phyloP scores from a whole-genome alignment of 192 early-diverging fungal genomes.

The Umbelopsis sp. region DNA sequence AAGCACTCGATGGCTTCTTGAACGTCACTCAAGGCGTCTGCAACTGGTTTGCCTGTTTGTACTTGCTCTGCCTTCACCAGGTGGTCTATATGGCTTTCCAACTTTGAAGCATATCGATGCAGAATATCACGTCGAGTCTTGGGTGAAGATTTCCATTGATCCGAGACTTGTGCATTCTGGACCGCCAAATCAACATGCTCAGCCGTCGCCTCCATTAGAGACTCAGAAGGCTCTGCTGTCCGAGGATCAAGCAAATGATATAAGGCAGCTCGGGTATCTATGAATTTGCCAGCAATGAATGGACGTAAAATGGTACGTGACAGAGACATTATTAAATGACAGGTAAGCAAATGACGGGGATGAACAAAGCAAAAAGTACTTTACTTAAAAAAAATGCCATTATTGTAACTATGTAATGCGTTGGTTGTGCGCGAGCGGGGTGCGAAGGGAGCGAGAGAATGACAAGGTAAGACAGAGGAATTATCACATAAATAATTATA shows the following conservation, averaged over 20 bases:
- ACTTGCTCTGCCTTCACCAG: conserved; percentile 50
- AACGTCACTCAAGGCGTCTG: conserved; percentile 49
- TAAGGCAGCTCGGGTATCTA: neutral
- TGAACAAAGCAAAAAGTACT: neutral
- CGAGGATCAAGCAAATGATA: conserved; percentile 17
- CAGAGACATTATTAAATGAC: neutral
- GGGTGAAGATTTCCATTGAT: conserved; percentile 3
- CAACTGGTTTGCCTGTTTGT: conserved; percentile 55
- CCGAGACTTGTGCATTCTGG: neutral
- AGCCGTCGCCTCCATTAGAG: conserved; percentile 12
- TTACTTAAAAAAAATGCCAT: neutral
- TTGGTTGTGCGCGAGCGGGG: neutral
- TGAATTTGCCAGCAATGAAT: conserved; percentile 6
- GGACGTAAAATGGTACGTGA: neutral
- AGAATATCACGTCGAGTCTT: conserved; percentile 45
- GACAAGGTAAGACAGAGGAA: no score
- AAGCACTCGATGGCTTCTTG: conserved; percentile 61
- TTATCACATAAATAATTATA: neutral
- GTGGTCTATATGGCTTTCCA: conserved; percentile 39
- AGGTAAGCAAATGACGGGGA: neutral
- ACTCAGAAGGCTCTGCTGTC: neutral
- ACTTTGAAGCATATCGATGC: conserved; percentile 40
- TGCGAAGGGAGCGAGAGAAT: neutral
- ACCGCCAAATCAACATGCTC: conserved; percentile 18
- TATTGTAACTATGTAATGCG: neutral